A percentile compares a stretch with the other conserved stretches of the same genome.
Evolutionary conservation across 2,329 filamentous ascomycete species (phyloP).

Genomic region (Kalmusia sp.): DNA sequence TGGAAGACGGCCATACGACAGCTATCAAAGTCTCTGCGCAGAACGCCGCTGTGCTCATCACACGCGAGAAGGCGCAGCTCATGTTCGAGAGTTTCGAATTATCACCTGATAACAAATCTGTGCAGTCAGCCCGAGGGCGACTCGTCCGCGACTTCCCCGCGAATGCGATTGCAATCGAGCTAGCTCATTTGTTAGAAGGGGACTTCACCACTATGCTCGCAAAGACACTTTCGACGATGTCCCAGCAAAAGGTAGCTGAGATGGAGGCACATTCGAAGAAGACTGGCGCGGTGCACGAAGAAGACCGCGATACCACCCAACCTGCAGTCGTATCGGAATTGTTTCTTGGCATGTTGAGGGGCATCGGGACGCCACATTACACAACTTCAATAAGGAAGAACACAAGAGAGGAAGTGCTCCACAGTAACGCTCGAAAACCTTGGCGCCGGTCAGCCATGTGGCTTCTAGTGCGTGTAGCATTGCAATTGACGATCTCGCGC

Average conservation of each 20-base stretch:
- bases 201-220: background rate
- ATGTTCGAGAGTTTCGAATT: background rate
- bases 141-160: background rate
- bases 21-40: background rate
- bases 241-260: background rate
- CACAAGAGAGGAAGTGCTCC: background rate
- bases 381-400: background rate
- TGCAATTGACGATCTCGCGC: background rate
- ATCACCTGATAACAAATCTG: background rate
- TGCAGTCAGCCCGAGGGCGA: background rate
- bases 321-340: background rate
- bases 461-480: background rate
- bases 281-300: background rate
- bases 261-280: background rate
- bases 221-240: background rate
- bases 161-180: background rate
- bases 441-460: background rate
- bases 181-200: background rate
- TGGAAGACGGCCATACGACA: background rate
- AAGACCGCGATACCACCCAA: background rate
- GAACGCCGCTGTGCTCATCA: background rate
- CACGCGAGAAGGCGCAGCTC: background rate
- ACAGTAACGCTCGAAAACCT: background rate
- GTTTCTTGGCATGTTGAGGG: background rate
- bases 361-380: background rate